Conservation (phyloP, 371 early-diverging fungal species). For the Lichtheimia ramosa region DNA sequence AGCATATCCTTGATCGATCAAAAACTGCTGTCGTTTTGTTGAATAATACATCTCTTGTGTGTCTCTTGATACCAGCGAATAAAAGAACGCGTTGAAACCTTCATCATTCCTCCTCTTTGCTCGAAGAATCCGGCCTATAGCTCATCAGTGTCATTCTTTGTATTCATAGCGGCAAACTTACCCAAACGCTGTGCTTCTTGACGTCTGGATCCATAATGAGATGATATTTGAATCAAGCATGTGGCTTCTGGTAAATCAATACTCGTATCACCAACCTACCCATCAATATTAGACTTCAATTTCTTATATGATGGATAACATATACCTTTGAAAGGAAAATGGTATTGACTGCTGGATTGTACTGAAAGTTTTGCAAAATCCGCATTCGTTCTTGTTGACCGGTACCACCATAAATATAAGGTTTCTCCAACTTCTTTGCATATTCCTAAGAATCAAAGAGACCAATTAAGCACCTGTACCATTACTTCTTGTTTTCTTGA, state of each 20-base stretch:
- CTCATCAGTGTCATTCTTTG: not conserved
- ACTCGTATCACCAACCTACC: conserved; percentile 95
- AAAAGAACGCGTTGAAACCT: conserved; percentile 98
- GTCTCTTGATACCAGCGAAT: conserved; percentile 96
- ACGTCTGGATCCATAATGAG: conserved; percentile 98
- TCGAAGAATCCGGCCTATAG: conserved; percentile 86
- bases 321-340: conserved; percentile 97
- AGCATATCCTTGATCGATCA: conserved; percentile 99
- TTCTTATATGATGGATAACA: too few relatives aligned
- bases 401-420: conserved; percentile 98
- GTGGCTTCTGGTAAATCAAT: conserved; percentile 99
- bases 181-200: conserved; percentile 99
- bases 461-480: not conserved
- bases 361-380: conserved; percentile 94
- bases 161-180: not conserved
- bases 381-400: conserved; percentile 95
- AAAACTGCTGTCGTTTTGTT: conserved; percentile 97
- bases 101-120: conserved; percentile 98
- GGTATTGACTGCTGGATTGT: conserved; percentile 93
- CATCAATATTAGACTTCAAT: too few relatives aligned
- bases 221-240: conserved; percentile 98
- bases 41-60: conserved; percentile 99
- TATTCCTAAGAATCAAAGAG: conserved; percentile 61
- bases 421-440: conserved; percentile 88
- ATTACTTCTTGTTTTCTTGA: not conserved